Evolutionary conservation across 257 asterid genomes (phyloP).

Genomic region (Phtheirospermum japonicum): DNA sequence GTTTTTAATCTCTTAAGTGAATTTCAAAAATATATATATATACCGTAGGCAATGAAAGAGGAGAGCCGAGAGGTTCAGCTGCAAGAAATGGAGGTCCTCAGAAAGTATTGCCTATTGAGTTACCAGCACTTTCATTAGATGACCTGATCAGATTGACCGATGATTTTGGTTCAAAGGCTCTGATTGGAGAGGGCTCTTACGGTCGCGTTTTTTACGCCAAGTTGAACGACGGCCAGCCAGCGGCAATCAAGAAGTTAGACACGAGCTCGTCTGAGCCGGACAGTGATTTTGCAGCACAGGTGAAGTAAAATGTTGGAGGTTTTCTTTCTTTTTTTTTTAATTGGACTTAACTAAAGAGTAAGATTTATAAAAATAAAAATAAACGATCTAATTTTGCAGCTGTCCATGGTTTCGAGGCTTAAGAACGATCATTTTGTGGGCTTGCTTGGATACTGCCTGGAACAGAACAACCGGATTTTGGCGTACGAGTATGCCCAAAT

Average conservation of each 20-base stretch:
- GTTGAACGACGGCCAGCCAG: conserved; percentile 47
- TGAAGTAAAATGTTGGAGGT: conserved; percentile 18
- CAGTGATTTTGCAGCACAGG: conserved; percentile 65
- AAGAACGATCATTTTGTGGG: conserved; percentile 66
- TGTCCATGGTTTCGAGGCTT: conserved; percentile 78
- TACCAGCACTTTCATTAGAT: conserved; percentile 55
- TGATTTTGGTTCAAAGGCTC: conserved; percentile 57
- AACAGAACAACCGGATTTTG: conserved; percentile 56
- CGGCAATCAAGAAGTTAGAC: conserved; percentile 76
- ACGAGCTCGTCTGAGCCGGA: conserved; percentile 63
- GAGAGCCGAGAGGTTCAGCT: conserved; percentile 64
- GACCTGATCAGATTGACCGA: conserved; percentile 58
- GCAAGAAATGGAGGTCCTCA: conserved; percentile 64
- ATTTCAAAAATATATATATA: too few species aligned
- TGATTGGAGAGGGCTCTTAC: conserved; percentile 81
- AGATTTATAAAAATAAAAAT: too few species aligned
- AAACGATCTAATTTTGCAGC: conserved; percentile 35
- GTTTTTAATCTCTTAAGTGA: not conserved
- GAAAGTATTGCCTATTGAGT: conserved; percentile 70
- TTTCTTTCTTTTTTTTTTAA: too few species aligned
- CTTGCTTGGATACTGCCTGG: conserved; percentile 77
- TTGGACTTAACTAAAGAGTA: not conserved
- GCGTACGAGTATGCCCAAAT: conserved; percentile 68
- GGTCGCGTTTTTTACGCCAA: conserved; percentile 65
- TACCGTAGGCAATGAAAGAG: conserved; percentile 52